phyloP scores from a whole-genome alignment of 164 flowering plant species.

The Vitis amurensis region DNA sequence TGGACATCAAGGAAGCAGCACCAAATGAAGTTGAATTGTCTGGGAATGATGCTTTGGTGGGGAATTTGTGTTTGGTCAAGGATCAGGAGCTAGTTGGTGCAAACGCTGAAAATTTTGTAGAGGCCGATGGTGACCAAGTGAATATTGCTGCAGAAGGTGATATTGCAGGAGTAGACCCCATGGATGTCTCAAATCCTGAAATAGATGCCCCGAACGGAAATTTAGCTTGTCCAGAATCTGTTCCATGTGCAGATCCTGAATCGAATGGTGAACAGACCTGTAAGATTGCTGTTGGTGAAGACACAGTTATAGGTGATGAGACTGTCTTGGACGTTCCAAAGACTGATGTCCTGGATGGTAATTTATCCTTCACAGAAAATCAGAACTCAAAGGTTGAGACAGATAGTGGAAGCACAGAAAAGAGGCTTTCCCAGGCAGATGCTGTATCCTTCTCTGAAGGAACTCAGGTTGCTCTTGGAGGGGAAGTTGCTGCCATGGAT shows the following conservation, averaged over 20 bases:
- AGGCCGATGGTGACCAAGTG: neutral
- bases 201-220: neutral
- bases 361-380: neutral
- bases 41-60: constrained; percentile 5
- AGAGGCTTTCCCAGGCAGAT: neutral
- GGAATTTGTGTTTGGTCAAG: neutral
- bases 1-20: constrained; percentile 9
- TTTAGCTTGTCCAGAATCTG: neutral
- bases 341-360: neutral
- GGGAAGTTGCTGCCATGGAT: neutral
- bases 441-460: neutral
- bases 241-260: neutral
- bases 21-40: constrained; percentile 5
- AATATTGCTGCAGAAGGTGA: neutral
- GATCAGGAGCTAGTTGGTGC: neutral
- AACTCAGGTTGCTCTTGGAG: neutral
- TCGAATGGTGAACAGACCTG: neutral
- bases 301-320: neutral
- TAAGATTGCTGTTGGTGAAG: neutral
- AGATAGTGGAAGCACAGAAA: neutral
- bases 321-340: neutral
- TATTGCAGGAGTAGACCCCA: neutral
- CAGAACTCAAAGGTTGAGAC: neutral
- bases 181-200: neutral
- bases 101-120: neutral